phyloP scores from a whole-genome alignment of 345 rosid species.

The Hirschfeldia incana region DNA sequence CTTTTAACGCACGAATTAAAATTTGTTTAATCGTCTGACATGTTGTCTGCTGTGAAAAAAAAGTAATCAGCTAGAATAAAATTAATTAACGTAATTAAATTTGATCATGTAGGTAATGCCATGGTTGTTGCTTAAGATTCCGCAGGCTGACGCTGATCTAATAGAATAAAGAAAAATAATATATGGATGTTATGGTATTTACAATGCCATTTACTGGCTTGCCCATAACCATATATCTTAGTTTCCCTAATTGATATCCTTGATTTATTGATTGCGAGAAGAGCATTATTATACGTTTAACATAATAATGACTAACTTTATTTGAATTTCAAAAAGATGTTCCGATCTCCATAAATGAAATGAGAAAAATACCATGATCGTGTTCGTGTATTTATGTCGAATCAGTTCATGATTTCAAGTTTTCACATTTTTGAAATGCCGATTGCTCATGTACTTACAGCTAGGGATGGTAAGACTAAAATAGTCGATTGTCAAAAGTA shows the following conservation, averaged over 20 bases:
- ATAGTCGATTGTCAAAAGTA: neutral
- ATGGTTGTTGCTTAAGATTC: constrained; percentile 40
- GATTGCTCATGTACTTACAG: neutral
- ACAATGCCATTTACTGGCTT: constrained; percentile 19
- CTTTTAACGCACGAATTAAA: neutral
- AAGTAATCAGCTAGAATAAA: neutral
- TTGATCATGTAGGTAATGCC: constrained; percentile 30
- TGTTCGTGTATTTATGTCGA: constrained; percentile 10
- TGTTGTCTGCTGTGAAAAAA: constrained; percentile 25
- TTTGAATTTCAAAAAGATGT: constrained; percentile 21
- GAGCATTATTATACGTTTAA: neutral
- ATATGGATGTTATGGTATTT: constrained; percentile 15
- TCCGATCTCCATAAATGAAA: constrained; percentile 24
- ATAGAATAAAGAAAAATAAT: constrained; percentile 27
- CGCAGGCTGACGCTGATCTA: constrained; percentile 13
- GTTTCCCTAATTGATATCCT: neutral
- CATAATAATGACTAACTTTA: neutral
- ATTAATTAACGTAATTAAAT: neutral
- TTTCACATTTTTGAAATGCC: constrained; percentile 9
- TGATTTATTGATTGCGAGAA: neutral
- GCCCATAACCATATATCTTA: neutral
- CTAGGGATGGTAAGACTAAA: neutral
- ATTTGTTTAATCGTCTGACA: constrained; percentile 19
- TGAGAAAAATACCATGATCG: constrained; percentile 17
- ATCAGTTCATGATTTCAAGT: constrained; percentile 3